Base-by-base conservation (phyloP, 169 alveolate species). In the Hammondia hammondi region DNA sequence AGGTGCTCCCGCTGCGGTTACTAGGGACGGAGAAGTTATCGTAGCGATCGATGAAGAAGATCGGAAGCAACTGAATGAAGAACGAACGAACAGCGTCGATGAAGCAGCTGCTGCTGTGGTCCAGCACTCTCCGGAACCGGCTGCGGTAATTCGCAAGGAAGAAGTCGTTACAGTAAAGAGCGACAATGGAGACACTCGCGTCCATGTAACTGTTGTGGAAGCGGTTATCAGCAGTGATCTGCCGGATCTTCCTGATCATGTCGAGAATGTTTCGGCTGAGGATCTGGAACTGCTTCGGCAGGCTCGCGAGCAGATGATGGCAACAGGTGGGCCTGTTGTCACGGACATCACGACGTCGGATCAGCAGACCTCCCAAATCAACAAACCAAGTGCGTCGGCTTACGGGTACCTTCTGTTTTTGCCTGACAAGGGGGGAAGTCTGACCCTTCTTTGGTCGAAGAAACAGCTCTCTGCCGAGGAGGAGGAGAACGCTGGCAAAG, bases 361-460 rank as follows among this genome's bases (percentile, higher is more conserved):
- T 24, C 35, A 12, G 81, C 81, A 71, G 24, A n/a, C 12, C 37
- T 12, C 35, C 37, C 81, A 29, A 24, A 29, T 14, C 14, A 9
- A 71, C 46, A 37, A 35, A 37, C 43, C 85, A 21, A 73, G 48
- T 10, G 48, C 85, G 4, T n/a, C 85, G 24, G 85, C 85, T 35
- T 73, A 73, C 48, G 85, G 85, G 46, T 73, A 73, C 85, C 85
- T 73, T 17, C 46, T 73, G 27, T 73, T n/a, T n/a, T 9, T 37
- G 43, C 52, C 85, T n/a, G 48, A 73, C 24, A 73, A 73, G 46
- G 85, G 85, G 48, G 85, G 85, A 37, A 35, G 52, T 21, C 85
- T 73, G 24, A 73, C 32, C 85, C 70, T 82, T 27, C 43, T 82
- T 27, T 82, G 90, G 90, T 82, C 71, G 43, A 82, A 82, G 70